Percentiles rank a stretch among this genome's conserved stretches.
These are phyloP conservation scores for Lablab purpureus DNA, from an alignment of 306 rosid species.

Conservation along the genomic window DNA sequence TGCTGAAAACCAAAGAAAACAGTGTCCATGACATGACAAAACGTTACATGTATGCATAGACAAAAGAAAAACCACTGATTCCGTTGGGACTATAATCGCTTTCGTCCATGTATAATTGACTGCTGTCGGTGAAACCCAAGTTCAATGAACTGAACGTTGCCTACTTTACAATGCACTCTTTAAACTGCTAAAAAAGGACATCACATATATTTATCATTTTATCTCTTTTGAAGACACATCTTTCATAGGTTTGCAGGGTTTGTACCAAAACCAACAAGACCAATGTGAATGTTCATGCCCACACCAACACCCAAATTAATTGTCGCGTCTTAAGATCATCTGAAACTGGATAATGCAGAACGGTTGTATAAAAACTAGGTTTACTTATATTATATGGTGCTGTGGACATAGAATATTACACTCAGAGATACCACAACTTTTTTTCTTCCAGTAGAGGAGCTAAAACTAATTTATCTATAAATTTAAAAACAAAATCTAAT, in stretches of 20 bases:
- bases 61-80: slow-evolving; percentile 42
- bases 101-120: slow-evolving; percentile 29
- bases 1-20: too few species aligned
- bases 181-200: slow-evolving; percentile 5
- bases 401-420: not conserved
- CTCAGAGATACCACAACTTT: too few species aligned
- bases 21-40: not conserved
- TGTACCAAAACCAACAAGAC: slow-evolving; percentile 58
- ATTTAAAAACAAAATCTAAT: too few species aligned
- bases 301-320: slow-evolving; percentile 37
- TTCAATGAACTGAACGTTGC: slow-evolving; percentile 44
- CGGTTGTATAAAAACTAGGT: too few species aligned
- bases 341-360: slow-evolving; percentile 10
- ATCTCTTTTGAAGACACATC: slow-evolving; percentile 35
- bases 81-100: slow-evolving; percentile 22
- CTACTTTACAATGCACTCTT: not conserved
- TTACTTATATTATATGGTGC: too few species aligned
- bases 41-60: slow-evolving; percentile 3
- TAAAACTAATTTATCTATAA: too few species aligned
- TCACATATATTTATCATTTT: slow-evolving; percentile 7
- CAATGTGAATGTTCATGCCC: slow-evolving; percentile 29
- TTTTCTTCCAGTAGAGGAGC: too few species aligned
- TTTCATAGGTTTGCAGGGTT: slow-evolving; percentile 44
- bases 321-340: slow-evolving; percentile 1
- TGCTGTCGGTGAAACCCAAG: slow-evolving; percentile 45